phyloP scores from a whole-genome alignment of 495 filamentous ascomycete species.

The Podospora fimiseda region DNA sequence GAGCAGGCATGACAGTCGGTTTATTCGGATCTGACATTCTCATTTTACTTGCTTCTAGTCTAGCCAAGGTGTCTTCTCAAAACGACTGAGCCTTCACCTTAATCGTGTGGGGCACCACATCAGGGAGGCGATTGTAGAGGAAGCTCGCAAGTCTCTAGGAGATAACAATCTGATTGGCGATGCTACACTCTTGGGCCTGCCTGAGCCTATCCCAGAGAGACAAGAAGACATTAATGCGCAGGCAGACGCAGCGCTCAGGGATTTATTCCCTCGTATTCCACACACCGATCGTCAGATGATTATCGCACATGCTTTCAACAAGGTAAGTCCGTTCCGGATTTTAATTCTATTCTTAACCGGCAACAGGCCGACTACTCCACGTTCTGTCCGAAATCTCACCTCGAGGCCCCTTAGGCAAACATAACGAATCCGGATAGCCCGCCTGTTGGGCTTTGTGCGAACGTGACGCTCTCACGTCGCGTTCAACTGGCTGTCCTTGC shows the following conservation, averaged over 20 bases:
- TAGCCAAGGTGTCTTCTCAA: slow-evolving; percentile 3
- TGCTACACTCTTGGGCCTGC: slow-evolving; percentile 21
- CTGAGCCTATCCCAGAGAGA: slow-evolving; percentile 47
- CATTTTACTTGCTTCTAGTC: slow-evolving; percentile 7
- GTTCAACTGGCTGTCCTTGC: slow-evolving; percentile 79
- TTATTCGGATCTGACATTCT: slow-evolving; percentile 14
- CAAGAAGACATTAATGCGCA: slow-evolving; percentile 66
- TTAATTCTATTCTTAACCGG: slow-evolving; percentile 3
- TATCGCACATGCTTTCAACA: slow-evolving; percentile 74
- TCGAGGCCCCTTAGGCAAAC: slow-evolving; percentile 6
- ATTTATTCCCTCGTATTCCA: slow-evolving; percentile 84
- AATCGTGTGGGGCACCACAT: slow-evolving; percentile 79
- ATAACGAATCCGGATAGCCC: slow-evolving; percentile 36
- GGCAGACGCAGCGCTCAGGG: slow-evolving; percentile 65
- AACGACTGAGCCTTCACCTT: slow-evolving; percentile 43
- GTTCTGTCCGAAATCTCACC: slow-evolving; percentile 10
- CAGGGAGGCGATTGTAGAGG: slow-evolving; percentile 43
- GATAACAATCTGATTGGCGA: slow-evolving; percentile 14
- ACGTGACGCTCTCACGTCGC: slow-evolving; percentile 63
- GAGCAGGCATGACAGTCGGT: background rate
- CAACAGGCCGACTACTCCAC: background rate
- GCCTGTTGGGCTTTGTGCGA: slow-evolving; percentile 60
- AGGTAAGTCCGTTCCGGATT: slow-evolving; percentile 43
- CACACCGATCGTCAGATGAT: slow-evolving; percentile 69
- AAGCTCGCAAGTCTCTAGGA: slow-evolving; percentile 33